These are phyloP conservation scores for Penicillium sp. DNA, from an alignment of 2,329 filamentous ascomycete genomes.

Conservation along the genomic window DNA sequence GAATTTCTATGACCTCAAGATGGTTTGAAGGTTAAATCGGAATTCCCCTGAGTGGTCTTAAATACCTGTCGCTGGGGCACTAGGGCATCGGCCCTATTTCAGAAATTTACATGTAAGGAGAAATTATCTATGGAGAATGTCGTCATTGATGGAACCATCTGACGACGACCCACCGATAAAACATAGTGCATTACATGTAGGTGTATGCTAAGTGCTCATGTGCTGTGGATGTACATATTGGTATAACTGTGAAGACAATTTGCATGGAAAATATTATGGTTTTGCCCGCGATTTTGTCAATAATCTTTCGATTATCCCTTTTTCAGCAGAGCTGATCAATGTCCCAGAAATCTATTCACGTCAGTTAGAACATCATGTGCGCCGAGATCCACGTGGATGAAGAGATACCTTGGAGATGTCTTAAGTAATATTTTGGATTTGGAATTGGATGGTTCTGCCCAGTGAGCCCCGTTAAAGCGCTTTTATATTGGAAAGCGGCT, in stretches of 20 bases:
- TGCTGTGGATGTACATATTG: neutral
- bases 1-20: neutral
- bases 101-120: constrained; percentile 3
- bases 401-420: too few species aligned
- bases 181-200: neutral
- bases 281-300: neutral
- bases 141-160: constrained; percentile 13
- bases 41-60: constrained; percentile 4
- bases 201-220: neutral
- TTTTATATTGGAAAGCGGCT: neutral
- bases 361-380: neutral
- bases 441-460: neutral
- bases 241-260: neutral
- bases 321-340: neutral
- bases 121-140: constrained; percentile 10
- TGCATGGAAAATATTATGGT: too few species aligned
- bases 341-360: neutral
- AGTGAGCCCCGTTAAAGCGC: neutral
- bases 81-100: constrained; percentile 15
- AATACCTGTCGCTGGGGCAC: constrained; percentile 7
- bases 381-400: neutral
- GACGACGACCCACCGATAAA: constrained; percentile 1
- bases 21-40: neutral
- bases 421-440: neutral
- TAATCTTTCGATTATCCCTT: neutral